Conservation (phyloP, 805 yeast species). For the Kodamaea fukazawae region DNA sequence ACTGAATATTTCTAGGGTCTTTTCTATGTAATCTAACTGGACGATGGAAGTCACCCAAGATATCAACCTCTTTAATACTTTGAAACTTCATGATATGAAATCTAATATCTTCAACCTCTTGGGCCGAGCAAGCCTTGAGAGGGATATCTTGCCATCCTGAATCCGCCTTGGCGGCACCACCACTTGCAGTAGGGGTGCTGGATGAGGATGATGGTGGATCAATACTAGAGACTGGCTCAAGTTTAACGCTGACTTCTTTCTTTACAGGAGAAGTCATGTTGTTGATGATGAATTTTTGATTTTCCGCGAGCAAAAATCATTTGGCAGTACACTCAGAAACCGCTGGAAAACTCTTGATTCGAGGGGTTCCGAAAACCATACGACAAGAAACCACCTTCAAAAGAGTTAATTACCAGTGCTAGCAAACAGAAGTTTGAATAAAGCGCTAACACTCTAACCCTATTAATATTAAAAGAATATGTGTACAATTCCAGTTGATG, state of each 20-base stretch:
- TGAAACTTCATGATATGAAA: constrained; percentile 83
- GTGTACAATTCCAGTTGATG: no score
- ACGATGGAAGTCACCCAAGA: constrained; percentile 63
- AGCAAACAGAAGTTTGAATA: no score
- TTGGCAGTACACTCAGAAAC: no score
- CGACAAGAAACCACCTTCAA: no score
- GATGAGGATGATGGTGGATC: not conserved
- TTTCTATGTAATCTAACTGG: constrained; percentile 90
- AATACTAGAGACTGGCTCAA: constrained; percentile 15
- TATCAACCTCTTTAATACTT: constrained; percentile 68
- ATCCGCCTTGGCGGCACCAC: constrained; percentile 5
- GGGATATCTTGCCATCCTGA: constrained; percentile 52
- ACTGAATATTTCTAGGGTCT: constrained; percentile 89
- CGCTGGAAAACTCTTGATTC: not conserved
- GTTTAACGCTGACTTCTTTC: constrained; percentile 27
- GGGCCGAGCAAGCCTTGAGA: constrained; percentile 67
- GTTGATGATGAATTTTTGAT: constrained; percentile 6
- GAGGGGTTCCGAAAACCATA: no score
- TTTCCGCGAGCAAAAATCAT: not conserved
- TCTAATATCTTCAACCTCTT: constrained; percentile 69
- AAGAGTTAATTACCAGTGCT: no score
- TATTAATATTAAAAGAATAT: no score
- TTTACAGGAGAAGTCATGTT: constrained; percentile 27
- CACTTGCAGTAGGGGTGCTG: not conserved
- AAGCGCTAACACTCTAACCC: no score